Evolutionary conservation across 805 yeast genomes (phyloP), one percentile per base, ranked within the genome.

Genomic region (Lipomyces japonicus): DNA sequence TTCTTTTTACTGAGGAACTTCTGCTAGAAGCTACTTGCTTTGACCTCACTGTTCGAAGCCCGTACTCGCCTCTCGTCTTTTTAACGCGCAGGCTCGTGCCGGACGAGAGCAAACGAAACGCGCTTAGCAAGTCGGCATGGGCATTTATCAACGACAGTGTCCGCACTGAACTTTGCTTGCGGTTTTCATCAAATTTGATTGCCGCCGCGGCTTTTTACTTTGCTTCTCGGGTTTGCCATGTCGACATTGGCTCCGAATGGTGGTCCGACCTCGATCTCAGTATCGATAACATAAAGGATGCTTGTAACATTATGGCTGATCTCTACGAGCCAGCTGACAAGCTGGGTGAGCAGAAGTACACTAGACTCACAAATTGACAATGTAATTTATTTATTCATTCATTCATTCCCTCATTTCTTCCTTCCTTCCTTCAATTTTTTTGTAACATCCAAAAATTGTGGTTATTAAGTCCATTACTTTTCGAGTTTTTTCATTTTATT

Each of bases 11-110:
- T 39, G 84, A 73, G 49, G 79, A 69, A 61, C 63, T 69, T 58
- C 65, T 71, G 49, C 69, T 72, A 44, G 78, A 71, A 54, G 69
- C 71, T 0, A 53, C 72, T 6, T 75, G 77, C 57, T 80, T 74
- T 58, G 83, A 78, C 57, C 68, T 78, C 44, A 66, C 67, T 14
- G 42, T 48, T 3, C 47, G 34, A 19, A 52, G 32, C 25, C 65
- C 65, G 3, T 73, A 74, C 53, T 55, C 53, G 39, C 34, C 45
- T 16, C 42, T 61, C 46, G 46, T 45, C 16, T 42, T 24, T 19
- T 61, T 50, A 39, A 42, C 46, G 43, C 58, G 42, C 47, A 58
- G 44, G 31, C 60, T 58, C 50, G 24, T 32, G 16, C 35, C 44
- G 19, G 55, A 47, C 12, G 55, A 53, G 38, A 57, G 46, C 38